Conservation (phyloP, 768 basidiomycete species). For the Boletus sensibilis region DNA sequence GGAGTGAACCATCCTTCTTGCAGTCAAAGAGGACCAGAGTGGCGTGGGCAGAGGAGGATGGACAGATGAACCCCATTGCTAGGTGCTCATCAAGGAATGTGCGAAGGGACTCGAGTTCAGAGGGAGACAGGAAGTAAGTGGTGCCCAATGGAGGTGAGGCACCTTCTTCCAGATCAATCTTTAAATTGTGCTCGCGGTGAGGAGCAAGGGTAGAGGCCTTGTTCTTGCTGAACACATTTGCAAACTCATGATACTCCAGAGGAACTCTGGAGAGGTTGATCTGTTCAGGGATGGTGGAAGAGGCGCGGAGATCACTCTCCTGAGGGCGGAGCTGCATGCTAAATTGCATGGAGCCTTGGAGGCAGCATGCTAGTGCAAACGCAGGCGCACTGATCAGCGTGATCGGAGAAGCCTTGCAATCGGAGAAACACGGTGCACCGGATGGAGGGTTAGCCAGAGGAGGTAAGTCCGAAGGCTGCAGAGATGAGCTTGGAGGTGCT, state of each 20-base stretch:
- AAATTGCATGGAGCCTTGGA: background rate
- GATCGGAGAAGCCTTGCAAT: background rate
- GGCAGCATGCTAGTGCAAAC: background rate
- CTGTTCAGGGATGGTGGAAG: background rate
- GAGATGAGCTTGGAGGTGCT: too few relatives aligned
- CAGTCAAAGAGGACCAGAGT: slow-evolving; percentile 9
- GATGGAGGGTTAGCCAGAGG: too few relatives aligned
- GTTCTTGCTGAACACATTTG: slow-evolving; percentile 14
- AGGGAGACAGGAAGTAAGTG: background rate
- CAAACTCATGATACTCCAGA: slow-evolving; percentile 17
- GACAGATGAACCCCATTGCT: background rate
- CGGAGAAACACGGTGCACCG: background rate
- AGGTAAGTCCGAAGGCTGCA: too few relatives aligned
- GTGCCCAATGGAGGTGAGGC: background rate
- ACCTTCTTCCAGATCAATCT: background rate
- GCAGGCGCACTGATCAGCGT: background rate
- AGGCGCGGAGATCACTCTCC: background rate
- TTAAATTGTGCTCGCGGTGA: background rate
- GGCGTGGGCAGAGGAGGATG: background rate
- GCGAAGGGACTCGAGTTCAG: slow-evolving; percentile 34
- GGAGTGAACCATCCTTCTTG: slow-evolving; percentile 21
- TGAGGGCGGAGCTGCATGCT: background rate
- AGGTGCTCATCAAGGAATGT: slow-evolving; percentile 31
- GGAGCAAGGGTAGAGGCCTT: background rate
- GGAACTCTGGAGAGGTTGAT: background rate